Evolutionary conservation across 2,329 filamentous ascomycete species (phyloP).

Genomic region (Blastomyces silverae): DNA sequence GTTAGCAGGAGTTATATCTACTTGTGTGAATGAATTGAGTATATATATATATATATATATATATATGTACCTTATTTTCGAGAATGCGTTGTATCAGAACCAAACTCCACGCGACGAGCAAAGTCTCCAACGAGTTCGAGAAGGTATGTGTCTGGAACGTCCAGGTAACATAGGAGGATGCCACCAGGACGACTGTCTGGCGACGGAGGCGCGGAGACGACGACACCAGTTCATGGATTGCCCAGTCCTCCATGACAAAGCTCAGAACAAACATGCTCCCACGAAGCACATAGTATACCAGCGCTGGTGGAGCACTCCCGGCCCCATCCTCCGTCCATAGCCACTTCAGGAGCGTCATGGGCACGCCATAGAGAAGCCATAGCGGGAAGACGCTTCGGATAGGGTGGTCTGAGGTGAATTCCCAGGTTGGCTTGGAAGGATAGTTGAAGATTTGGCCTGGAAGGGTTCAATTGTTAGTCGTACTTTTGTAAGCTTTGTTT

Average conservation of each 20-base stretch:
- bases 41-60: background rate
- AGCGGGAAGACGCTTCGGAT: constrained; percentile 94
- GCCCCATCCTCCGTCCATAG: constrained; percentile 78
- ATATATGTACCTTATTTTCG: constrained; percentile 60
- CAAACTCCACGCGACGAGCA: constrained; percentile 87
- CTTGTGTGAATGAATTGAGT: background rate
- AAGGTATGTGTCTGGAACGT: constrained; percentile 98
- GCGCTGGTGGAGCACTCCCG: constrained; percentile 66
- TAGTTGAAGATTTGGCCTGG: constrained; percentile 88
- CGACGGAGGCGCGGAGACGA: constrained; percentile 65
- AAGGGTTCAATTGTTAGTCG: background rate
- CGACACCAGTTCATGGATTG: constrained; percentile 80
- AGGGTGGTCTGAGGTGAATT: constrained; percentile 80
- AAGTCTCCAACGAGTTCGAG: constrained; percentile 92
- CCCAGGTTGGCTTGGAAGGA: constrained; percentile 85
- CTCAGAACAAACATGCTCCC: constrained; percentile 89
- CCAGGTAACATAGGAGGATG: constrained; percentile 97
- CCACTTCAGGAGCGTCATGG: constrained; percentile 89
- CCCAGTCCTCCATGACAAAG: constrained; percentile 97
- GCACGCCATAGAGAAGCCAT: constrained; percentile 91
- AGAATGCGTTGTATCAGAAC: constrained; percentile 84
- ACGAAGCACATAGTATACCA: constrained; percentile 83
- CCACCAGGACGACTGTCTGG: constrained; percentile 73
- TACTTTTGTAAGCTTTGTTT: no score
- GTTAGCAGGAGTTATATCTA: background rate